Evolutionary conservation across 495 filamentous ascomycete genomes (phyloP), one percentile per base, ranked within the genome.

Genomic region (Penicillium diatomitis): DNA sequence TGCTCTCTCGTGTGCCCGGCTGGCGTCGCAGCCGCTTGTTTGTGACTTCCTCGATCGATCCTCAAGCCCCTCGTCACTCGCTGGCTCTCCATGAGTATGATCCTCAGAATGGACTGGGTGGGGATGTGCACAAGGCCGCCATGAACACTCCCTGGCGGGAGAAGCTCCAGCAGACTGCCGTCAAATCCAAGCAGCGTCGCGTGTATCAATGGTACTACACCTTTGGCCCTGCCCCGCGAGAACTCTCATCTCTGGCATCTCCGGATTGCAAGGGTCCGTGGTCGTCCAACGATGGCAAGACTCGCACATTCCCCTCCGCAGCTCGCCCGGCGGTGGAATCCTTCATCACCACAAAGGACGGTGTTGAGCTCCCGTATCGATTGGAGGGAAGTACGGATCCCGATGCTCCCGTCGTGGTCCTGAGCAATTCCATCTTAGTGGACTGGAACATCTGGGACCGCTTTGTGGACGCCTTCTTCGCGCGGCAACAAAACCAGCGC

Each of bases 401-500:
- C 0, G 53, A 73, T 8, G 83, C 84, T 1, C 86, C 86, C 0
- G 75, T 83, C 0, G 75, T 92, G 31, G 78, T 86, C 33, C 81
- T 87, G 47, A 76, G 73, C 63, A 90, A 90, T 71, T 85, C 82
- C 4, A 83, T 92, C 44, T 78, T 92, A 0, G 82, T 82, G 4
- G 76, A 79, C 8, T 74, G 78, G 55, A 73, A 74, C 66, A 90
- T 92, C 73, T 92, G 87, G 87, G 82, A 90, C 56, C 69, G 68
- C 10, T 82, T 90, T 55, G 66, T 89, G 8, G 66, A 71, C 12
- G 57, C 68, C 0, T 79, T 85, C 67, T 73, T 85, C 48, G 67
- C 84, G 32, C 71, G 72, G 36, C 56, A 70, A 0, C 57, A 72
- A 41, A 79, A 86, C 38, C 75, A 77, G 33, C 75, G 78, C 37